Conservation (phyloP, 2,329 filamentous ascomycete genomes). For the Nemania abortiva region DNA sequence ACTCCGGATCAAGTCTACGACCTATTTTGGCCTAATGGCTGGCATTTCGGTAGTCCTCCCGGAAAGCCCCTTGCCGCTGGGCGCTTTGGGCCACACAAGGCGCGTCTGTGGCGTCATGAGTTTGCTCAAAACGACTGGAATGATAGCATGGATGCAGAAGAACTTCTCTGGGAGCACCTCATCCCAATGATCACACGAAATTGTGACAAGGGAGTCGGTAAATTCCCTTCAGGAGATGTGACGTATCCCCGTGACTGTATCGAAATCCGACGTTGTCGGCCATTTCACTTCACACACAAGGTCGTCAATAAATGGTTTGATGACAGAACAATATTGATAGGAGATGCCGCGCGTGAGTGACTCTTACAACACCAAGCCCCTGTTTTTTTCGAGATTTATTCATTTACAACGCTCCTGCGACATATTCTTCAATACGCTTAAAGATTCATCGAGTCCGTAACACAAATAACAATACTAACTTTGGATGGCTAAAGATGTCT, state of each 20-base stretch:
- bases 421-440: neutral
- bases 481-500: slow-evolving; percentile 51
- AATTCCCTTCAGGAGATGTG: slow-evolving; percentile 47
- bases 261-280: slow-evolving; percentile 58
- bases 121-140: slow-evolving; percentile 50
- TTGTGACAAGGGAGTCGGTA: slow-evolving; percentile 45
- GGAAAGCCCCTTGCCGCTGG: slow-evolving; percentile 58
- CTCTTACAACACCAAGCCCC: neutral
- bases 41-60: slow-evolving; percentile 59
- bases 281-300: slow-evolving; percentile 59
- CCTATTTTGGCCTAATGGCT: slow-evolving; percentile 59
- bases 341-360: slow-evolving; percentile 60
- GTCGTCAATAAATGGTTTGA: slow-evolving; percentile 61
- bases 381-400: neutral
- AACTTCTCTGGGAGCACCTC: slow-evolving; percentile 50
- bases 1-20: slow-evolving; percentile 61
- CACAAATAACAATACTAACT: neutral
- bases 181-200: slow-evolving; percentile 49
- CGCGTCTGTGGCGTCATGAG: slow-evolving; percentile 60
- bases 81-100: slow-evolving; percentile 56
- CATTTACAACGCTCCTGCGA: no score
- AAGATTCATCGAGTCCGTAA: neutral
- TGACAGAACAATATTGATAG: slow-evolving; percentile 57
- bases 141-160: slow-evolving; percentile 49
- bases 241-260: slow-evolving; percentile 61